phyloP scores from a whole-genome alignment of 78 protist species.

The Dictyostelium discoideum region dicty_2.7 NC_007088.5:6735501-6736000 shows the following conservation, averaged over 20 bases:
- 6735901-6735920: background rate
- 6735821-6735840: background rate
- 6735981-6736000: constrained; percentile 43
- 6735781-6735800: background rate
- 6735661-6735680: too few relatives aligned
- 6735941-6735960: background rate
- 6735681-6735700: too few relatives aligned
- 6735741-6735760: too few relatives aligned
- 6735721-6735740: too few relatives aligned
- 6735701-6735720: too few relatives aligned
- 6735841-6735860: background rate
- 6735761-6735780: too few relatives aligned
- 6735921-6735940: background rate
- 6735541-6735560: background rate
- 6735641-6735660: too few relatives aligned
- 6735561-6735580: background rate
- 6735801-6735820: background rate
- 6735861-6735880: too few relatives aligned
- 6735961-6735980: background rate
- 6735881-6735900: too few relatives aligned
- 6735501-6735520: background rate
- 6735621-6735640: too few relatives aligned
- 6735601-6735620: too few relatives aligned
- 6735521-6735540: background rate
- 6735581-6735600: too few relatives aligned